Base-by-base conservation (phyloP, 306 rosid species). In the Acacia crassicarpa region DNA sequence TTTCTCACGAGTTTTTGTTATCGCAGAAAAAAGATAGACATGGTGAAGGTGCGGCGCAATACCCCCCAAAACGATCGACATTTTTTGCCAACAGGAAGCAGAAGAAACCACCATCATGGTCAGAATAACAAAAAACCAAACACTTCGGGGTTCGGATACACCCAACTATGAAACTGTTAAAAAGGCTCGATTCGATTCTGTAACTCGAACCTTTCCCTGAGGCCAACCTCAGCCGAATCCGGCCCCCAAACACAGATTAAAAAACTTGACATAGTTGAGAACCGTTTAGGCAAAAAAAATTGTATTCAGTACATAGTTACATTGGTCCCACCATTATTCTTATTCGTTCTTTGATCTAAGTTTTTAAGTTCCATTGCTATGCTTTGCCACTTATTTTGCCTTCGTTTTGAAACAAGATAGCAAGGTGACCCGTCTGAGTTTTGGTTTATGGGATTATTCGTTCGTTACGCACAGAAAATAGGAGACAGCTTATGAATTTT, bases 11-110 rank as follows among this genome's bases (percentile, higher is more conserved):
- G 62, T 40, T 9, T 63, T 20, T 63, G 80, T 41, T 13, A 56
- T 67, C 82, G 91, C 94, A 93, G 93, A 86, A 78, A 76, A 82
- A 38, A 3, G 86, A 82, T 25, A 81, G 14, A 23, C 45, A 86
- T 69, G 46, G 41, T 75, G 71, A 85, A 44, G 62, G 82, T 45
- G 88, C 87, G 66, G 87, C 83, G 38, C 90, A 83, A 67, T 49
- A 83, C 56, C 81, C 89, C 8, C 69, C 87, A 43, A 68, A 82
- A 45, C 78, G 76, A 82, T 58, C 82, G 0, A 74, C 89, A 27
- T 63, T 86, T n/a, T 82, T 83, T 66, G 86, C 75, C 4, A 68
- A 81, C 80, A 82, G 81, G 46, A 89, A 83, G 89, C 85, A 67
- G 48, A 78, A 53, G 81, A 82, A 81, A 72, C 78, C 79, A 9